Base-by-base conservation (phyloP, 2,329 filamentous ascomycete species). In the Neonectria sp. region DNA sequence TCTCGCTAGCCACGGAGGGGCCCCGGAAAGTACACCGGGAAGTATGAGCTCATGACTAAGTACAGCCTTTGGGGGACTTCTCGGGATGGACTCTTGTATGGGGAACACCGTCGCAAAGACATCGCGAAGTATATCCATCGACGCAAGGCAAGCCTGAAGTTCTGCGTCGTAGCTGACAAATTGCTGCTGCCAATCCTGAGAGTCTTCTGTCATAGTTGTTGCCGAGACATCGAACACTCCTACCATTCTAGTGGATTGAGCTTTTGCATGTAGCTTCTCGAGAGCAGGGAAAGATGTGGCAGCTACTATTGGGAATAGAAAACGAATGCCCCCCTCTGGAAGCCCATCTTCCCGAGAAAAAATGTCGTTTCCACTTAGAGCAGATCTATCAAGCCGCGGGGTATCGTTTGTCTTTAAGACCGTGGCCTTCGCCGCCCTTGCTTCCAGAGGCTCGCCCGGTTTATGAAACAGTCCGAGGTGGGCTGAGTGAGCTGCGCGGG, bases 401-500 rank as follows among this genome's bases (percentile, higher is more conserved):
- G 51, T 0, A n/a, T 8, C 2, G 57, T 49, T 0, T 52, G 57
- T 2, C 21, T 59, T 0, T 9, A 17, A 43, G 4, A 6, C 7
- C 6, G 40, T 5, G n/a, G 3, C 56, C 2, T 2, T 15, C 13
- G 21, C 52, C 6, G 52, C 52, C 0, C 37, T 37, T 11, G 53
- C 2, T 7, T 0, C 12, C 33, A n/a, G 40, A 3, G 55, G 51
- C 0, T 69, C 52, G 2, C 55, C 49, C 0, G 55, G 43, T 0
- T 63, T 53, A 31, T 67, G 49, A 1, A 71, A 59, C 0, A 71
- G 63, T 0, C 70, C 72, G 0, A 67, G 70, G 2, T 73, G 73
- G 2, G 72, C 72, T 25, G 73, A 12, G n/a, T 74, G 64, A 0
- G 72, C 64, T 0, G 72, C 72, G 1, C 72, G 72, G 2, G 71